phyloP scores from a whole-genome alignment of 176 grass and related monocot genomes.

The Aegilops speltoides region DNA sequence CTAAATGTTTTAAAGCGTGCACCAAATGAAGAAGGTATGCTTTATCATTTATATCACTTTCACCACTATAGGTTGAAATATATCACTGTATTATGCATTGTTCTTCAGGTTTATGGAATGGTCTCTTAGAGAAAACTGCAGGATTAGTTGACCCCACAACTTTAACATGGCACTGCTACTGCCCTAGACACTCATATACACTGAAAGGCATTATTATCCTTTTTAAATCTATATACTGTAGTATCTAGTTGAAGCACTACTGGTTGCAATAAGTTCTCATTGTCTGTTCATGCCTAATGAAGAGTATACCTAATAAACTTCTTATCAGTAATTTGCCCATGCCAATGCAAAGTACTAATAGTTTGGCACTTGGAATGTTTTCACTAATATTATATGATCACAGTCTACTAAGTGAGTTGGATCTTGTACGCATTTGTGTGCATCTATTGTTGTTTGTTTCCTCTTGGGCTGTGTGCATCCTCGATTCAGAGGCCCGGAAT shows the following conservation, averaged over 20 bases:
- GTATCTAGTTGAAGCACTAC: not conserved
- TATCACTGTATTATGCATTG: not conserved
- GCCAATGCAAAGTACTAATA: not conserved
- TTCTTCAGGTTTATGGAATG: not conserved
- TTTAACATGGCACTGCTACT: not conserved
- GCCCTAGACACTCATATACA: not conserved
- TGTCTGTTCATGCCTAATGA: not conserved
- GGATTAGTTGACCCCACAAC: not conserved
- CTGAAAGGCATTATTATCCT: not conserved
- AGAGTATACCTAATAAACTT: not conserved
- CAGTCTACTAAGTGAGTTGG: not conserved
- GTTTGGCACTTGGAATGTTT: not conserved
- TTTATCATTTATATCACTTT: not conserved
- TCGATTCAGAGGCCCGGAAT: not conserved
- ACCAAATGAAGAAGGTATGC: not conserved
- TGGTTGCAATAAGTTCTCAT: not conserved
- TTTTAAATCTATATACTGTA: not conserved
- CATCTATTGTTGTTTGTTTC: not conserved
- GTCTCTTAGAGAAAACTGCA: not conserved
- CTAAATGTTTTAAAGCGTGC: not conserved
- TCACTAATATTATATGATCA: not conserved
- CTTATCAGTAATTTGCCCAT: not conserved
- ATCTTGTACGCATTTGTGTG: not conserved
- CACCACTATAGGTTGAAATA: not conserved
- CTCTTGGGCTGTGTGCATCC: not conserved